Evolutionary conservation across 768 basidiomycete species (phyloP).

Genomic region (Boletus reticulatus): DNA sequence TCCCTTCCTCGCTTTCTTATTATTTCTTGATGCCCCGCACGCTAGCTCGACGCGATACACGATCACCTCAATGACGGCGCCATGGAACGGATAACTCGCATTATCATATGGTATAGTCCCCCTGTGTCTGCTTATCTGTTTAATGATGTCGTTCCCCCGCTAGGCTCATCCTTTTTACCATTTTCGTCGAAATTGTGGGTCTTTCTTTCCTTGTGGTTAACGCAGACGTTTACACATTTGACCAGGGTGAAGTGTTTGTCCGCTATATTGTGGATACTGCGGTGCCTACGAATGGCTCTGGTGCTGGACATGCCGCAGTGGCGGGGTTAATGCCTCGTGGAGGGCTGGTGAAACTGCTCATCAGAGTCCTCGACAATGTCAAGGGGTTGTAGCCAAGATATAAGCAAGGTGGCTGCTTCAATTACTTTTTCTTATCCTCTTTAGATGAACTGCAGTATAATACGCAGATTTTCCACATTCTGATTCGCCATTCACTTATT

Average conservation of each 20-base stretch:
- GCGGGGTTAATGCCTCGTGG: constrained; percentile 24
- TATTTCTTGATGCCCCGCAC: background rate
- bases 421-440: background rate
- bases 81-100: constrained; percentile 89
- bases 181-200: constrained; percentile 81
- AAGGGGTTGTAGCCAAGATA: constrained; percentile 5
- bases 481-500: background rate
- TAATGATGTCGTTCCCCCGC: constrained; percentile 21
- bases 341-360: constrained; percentile 20
- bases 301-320: constrained; percentile 1
- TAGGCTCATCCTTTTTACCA: constrained; percentile 88
- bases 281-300: background rate
- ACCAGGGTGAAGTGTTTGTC: constrained; percentile 78
- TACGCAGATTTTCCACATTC: background rate
- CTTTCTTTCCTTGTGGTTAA: background rate
- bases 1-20: background rate
- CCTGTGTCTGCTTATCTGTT: constrained; percentile 43
- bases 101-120: constrained; percentile 57
- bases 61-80: constrained; percentile 88
- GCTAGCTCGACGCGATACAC: constrained; percentile 87
- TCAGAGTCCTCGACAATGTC: constrained; percentile 15
- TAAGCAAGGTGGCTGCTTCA: background rate
- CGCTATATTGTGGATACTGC: constrained; percentile 61
- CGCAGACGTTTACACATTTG: background rate
- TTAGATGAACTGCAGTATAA: background rate